Evolutionary conservation across 805 yeast genomes (phyloP), one percentile per base, ranked within the genome.

Genomic region (Nakazawaea holstii): DNA sequence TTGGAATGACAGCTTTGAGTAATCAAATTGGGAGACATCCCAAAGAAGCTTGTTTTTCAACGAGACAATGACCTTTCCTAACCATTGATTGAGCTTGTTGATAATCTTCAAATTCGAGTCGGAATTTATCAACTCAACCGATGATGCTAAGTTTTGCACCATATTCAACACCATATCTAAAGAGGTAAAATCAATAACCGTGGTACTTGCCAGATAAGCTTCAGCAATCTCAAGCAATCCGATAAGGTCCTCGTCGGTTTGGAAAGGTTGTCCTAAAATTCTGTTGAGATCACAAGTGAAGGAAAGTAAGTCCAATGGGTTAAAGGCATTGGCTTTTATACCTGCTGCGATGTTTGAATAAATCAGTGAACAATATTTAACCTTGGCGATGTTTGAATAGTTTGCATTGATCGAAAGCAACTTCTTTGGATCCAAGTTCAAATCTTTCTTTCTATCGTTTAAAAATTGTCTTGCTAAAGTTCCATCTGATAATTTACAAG

Each of bases 301-400:
- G 26, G 67, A 60, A 33, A 66, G 51, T 43, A 68, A 62, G 35
- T 74, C 77, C 27, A 59, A 49, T 3, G 55, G 29, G 10, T 55
- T 52, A 38, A 70, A 55, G 8, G 49, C 50, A 30, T 56, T 54
- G 11, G 38, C n/a, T 13, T n/a, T 35, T 26, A 53, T 49, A 26
- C 57, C 55, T 2, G 38, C 27, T 1, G 64, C 55, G n/a, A 73
- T 56, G 10, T 53, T 51, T 1, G 56, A 39, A 30, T 60, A 56
- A 2, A 53, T 57, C 3, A 54, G 48, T 3, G 68, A 66, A 11
- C 28, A 10, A 53, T 82, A 84, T 9, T 74, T 67, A 0, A 75
- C 75, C 44, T 74, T 70, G 52, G 72, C 75, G 51, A 77, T 67
- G 1, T 79, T 81, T 20, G 69, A 57, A 52, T 68, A 66, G 49